phyloP scores from a whole-genome alignment of 2,329 filamentous ascomycete genomes.

The Laburnicola sp. region DNA sequence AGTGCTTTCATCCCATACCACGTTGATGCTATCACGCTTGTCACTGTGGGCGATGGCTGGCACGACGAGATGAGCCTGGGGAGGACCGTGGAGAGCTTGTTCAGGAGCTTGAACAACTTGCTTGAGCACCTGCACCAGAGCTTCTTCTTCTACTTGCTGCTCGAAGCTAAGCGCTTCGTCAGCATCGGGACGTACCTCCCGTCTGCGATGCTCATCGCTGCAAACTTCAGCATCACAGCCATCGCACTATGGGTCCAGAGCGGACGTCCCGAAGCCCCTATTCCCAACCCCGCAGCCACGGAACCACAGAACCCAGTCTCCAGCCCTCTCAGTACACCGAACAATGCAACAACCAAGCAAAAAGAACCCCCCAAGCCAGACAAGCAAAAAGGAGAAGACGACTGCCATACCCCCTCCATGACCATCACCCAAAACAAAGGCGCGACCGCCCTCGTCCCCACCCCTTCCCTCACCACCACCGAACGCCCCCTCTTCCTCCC shows the following conservation, averaged over 20 bases:
- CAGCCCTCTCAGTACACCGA: not conserved
- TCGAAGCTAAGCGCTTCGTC: conserved; percentile 89
- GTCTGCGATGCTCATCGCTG: conserved; percentile 94
- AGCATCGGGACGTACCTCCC: conserved; percentile 97
- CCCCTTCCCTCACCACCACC: conserved; percentile 43
- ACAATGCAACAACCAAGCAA: conserved; percentile 58
- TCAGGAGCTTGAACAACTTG: conserved; percentile 92
- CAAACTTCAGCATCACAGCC: conserved; percentile 93
- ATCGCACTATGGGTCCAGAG: conserved; percentile 93
- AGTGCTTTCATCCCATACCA: conserved; percentile 98
- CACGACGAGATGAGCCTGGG: conserved; percentile 98
- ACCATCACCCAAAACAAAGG: conserved; percentile 43
- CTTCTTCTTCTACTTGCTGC: conserved; percentile 98
- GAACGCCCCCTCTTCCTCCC: conserved; percentile 74
- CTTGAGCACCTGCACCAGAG: conserved; percentile 97
- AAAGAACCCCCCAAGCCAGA: conserved; percentile 5
- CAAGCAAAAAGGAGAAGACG: conserved; percentile 40
- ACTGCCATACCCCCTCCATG: conserved; percentile 47
- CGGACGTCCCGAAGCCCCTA: conserved; percentile 52
- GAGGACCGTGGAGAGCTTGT: conserved; percentile 83
- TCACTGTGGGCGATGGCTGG: conserved; percentile 88
- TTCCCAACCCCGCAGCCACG: conserved; percentile 32
- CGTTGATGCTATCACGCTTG: conserved; percentile 91
- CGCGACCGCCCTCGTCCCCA: conserved; percentile 45
- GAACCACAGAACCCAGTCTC: conserved; percentile 12